A percentile compares a stretch with the other conserved stretches of the same genome.
These are phyloP conservation scores for Bauhinia variegata DNA, from an alignment of 306 rosid species.

Conservation along the genomic window DNA sequence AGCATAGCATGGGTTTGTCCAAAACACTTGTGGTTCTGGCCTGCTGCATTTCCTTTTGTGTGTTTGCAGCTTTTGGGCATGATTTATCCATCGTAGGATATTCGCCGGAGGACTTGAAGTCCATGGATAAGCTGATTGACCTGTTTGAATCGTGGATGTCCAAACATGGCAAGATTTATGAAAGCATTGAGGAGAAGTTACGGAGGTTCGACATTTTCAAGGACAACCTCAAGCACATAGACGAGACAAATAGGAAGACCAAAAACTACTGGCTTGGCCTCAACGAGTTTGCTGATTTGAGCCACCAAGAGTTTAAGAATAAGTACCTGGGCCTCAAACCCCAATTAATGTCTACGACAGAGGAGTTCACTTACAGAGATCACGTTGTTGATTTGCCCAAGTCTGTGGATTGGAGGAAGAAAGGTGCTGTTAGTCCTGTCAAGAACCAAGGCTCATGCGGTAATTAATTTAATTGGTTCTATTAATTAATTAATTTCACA, in stretches of 20 bases:
- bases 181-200: conserved; percentile 59
- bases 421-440: conserved; percentile 65
- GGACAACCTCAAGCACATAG: conserved; percentile 68
- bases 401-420: conserved; percentile 77
- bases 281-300: conserved; percentile 73
- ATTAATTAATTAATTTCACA: not conserved
- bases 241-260: conserved; percentile 53
- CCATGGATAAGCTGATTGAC: conserved; percentile 63
- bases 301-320: conserved; percentile 57
- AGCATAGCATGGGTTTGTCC: conserved; percentile 52
- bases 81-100: conserved; percentile 72
- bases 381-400: conserved; percentile 58
- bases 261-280: conserved; percentile 72
- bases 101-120: conserved; percentile 57
- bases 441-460: conserved; percentile 84
- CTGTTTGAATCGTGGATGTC: conserved; percentile 68
- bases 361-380: conserved; percentile 52
- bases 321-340: conserved; percentile 52
- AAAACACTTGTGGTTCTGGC: conserved; percentile 43
- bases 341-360: conserved; percentile 37
- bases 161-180: conserved; percentile 60
- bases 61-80: conserved; percentile 30
- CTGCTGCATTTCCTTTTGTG: conserved; percentile 37
- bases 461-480: conserved; percentile 6
- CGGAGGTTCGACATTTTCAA: conserved; percentile 68